A percentile compares a stretch with the other conserved stretches of the same genome.
phyloP scores from a whole-genome alignment of 2,329 filamentous ascomycete genomes.

The Colletotrichum sp. region DNA sequence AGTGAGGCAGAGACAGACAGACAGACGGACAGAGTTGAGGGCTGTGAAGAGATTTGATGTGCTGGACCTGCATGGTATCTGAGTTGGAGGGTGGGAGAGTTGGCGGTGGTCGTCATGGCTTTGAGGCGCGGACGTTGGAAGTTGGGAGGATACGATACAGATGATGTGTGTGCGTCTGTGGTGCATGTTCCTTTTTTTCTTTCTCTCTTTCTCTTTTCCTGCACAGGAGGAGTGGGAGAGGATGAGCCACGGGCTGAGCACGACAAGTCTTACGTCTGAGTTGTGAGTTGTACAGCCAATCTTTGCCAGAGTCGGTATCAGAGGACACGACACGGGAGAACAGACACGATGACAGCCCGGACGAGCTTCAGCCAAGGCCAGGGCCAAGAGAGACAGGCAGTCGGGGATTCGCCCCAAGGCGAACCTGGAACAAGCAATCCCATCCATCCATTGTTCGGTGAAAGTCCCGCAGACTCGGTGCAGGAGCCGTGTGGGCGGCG shows the following conservation, averaged over 20 bases:
- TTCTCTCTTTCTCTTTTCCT: not conserved
- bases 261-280: not conserved
- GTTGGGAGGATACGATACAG: not conserved
- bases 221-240: not conserved
- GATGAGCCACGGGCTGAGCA: not conserved
- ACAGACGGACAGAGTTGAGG: not conserved
- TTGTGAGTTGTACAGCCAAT: not conserved
- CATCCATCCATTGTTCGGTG: slow-evolving; percentile 9
- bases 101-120: not conserved
- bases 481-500: slow-evolving; percentile 16
- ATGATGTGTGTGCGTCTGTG: not conserved
- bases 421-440: slow-evolving; percentile 9
- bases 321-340: not conserved
- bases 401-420: not conserved
- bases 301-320: not conserved
- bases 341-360: not conserved
- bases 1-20: not conserved
- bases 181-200: not conserved
- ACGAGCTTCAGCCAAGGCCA: slow-evolving; percentile 16
- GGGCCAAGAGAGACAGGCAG: not conserved
- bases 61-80: slow-evolving; percentile 1
- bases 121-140: not conserved
- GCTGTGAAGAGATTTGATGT: slow-evolving; percentile 1
- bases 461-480: slow-evolving; percentile 18
- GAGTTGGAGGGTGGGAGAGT: not conserved